phyloP scores from a whole-genome alignment of 768 basidiomycete genomes.

The Strobilomyces confusus region DNA sequence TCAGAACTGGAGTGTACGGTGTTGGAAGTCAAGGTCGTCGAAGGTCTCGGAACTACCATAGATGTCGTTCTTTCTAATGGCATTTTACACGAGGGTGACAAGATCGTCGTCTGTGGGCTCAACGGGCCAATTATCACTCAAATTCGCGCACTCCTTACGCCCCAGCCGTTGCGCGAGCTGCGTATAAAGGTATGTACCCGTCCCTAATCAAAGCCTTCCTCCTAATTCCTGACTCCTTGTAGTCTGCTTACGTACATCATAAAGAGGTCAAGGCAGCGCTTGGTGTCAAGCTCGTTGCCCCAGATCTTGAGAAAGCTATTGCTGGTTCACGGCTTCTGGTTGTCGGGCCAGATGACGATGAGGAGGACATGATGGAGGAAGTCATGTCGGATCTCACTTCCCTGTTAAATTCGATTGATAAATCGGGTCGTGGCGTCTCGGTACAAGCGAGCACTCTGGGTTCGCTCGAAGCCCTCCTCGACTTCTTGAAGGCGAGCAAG shows the following conservation, averaged over 20 bases:
- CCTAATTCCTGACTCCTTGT: slow-evolving; percentile 6
- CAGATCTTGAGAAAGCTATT: slow-evolving; percentile 96
- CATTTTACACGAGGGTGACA: slow-evolving; percentile 85
- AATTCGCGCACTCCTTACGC: slow-evolving; percentile 89
- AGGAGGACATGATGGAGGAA: slow-evolving; percentile 90
- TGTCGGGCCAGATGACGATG: slow-evolving; percentile 92
- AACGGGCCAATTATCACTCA: slow-evolving; percentile 97
- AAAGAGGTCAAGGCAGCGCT: slow-evolving; percentile 96
- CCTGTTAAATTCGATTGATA: slow-evolving; percentile 86
- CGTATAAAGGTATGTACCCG: slow-evolving; percentile 76
- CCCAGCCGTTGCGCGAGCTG: slow-evolving; percentile 92
- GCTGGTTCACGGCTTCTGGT: slow-evolving; percentile 94
- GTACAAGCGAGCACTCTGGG: slow-evolving; percentile 97
- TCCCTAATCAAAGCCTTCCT: not conserved
- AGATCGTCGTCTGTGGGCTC: slow-evolving; percentile 92
- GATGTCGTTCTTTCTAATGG: slow-evolving; percentile 97
- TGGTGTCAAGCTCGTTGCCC: slow-evolving; percentile 92
- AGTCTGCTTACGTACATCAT: slow-evolving; percentile 97
- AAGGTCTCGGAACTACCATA: slow-evolving; percentile 96
- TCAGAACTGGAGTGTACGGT: slow-evolving; percentile 97
- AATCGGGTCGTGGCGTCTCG: slow-evolving; percentile 93
- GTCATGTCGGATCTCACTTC: slow-evolving; percentile 95
- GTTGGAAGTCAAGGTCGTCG: slow-evolving; percentile 97
- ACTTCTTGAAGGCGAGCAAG: slow-evolving; percentile 92
- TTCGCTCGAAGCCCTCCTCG: slow-evolving; percentile 92